Evolutionary conservation across 306 rosid genomes (phyloP), one percentile per base, ranked within the genome.

Genomic region (Dalbergia cochinchinensis): DNA sequence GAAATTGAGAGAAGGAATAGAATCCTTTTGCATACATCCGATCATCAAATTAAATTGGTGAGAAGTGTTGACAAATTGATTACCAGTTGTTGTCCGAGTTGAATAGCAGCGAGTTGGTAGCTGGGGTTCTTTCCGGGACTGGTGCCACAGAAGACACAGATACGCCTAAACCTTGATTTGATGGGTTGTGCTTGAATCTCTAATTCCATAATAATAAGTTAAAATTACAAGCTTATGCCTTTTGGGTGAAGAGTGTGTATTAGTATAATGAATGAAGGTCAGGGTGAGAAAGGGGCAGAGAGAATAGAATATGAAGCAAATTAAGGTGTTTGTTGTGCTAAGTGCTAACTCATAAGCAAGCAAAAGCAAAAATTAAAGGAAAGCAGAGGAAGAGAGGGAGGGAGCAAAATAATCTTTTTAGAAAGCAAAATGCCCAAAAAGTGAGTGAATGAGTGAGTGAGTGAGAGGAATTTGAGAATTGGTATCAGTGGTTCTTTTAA

Each of bases 351-450:
- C 57, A 50, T 50, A 50, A 4, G 54, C 11, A 48, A 48, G 54
- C 54, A 48, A 48, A 45, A 7, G 11, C 33, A 22, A 22, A 18
- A 19, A 19, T 4, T 3, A 20, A 22, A 11, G 22, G 2, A 59
- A 60, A 22, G 39, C 2, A 60, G 14, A 11, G 4, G 65, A 16
- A 45, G 22, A 37, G 41, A 37, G 41, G 41, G 44, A 19, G 65
- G 47, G 72, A 55, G 54, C 42, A 37, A 37, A 54, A 51, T 70
- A 26, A 50, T 26, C 47, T 44, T 66, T 53, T 72, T 15, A n/a
- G 14, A 16, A 50, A 78, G 68, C 44, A 50, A 35, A 73, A 64
- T 42, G 81, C 65, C 74, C 80, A 62, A 67, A 79, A 67, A 79
- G 33, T 48, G 33, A 37, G 1, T 4, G 41, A 37, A 8, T 47